Base-by-base conservation (phyloP, 2,329 filamentous ascomycete genomes). In the Sphaerulina musiva region DNA sequence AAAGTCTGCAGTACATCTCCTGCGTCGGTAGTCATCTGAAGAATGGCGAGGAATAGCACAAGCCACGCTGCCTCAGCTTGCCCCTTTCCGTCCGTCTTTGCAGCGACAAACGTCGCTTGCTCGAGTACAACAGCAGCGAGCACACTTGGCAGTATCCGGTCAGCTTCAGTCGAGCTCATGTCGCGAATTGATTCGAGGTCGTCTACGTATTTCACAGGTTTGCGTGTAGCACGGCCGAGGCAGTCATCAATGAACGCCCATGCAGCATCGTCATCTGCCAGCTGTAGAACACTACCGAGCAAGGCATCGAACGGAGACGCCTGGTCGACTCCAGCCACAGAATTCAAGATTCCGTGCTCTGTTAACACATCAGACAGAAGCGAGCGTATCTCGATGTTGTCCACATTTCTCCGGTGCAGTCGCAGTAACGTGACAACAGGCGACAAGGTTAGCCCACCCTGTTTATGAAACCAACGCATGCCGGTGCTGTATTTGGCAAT, bases 391-490 rank as follows among this genome's bases (percentile, higher is more conserved):
- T 72, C 56, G 72, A 74, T 29, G 85, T 73, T 50, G 5, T 40
- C 12, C 3, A 55, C 39, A 9, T 66, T 62, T 39, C 61, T 75
- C 3, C 76, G 73, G 36, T 78, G 74, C 5, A 86, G 74, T 55
- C 78, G 82, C 5, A 92, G 69, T 20, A 92, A 76, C 0, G 83
- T 83, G n/a, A 82, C 81, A 58, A 90, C 89, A 0, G 87, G 86
- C 3, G 86, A 89, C 39, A 81, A 74, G 20, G 68, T 68, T n/a
- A 86, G 74, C 1, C 78, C 78, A 73, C 78, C 80, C 57, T 79
- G 76, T 65, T 87, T 91, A 58, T 86, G 80, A 74, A 93, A 96
- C 92, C 92, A 97, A 58, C 86, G 83, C 84, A 95, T 93, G 5
- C 85, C 84, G 0, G 87, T 83, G 2, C 90, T 95, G 63, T 85